Percentiles rank a stretch among this genome's conserved stretches.
These are phyloP conservation scores for Aspergillus ochraceus DNA, from an alignment of 2,329 filamentous ascomycete genomes.

Conservation along the genomic window DNA sequence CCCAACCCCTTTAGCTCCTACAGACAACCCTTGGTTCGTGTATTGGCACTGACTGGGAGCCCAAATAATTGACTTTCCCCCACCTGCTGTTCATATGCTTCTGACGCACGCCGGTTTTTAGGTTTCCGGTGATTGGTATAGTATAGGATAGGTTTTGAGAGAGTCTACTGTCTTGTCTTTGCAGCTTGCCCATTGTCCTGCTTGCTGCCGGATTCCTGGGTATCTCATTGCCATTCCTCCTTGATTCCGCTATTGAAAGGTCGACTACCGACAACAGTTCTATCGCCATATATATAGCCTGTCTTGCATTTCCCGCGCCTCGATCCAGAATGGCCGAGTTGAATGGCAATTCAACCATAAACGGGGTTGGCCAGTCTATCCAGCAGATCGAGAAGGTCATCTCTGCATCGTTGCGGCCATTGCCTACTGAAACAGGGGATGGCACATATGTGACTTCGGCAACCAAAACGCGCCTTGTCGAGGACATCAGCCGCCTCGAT, in stretches of 20 bases:
- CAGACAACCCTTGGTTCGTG: neutral
- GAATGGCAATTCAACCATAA: constrained; percentile 18
- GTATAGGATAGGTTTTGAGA: neutral
- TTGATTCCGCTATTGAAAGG: neutral
- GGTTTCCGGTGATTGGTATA: neutral
- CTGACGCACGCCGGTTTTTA: neutral
- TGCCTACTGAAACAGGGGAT: constrained; percentile 44
- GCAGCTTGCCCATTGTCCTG: neutral
- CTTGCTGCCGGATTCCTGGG: neutral
- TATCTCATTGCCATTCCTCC: neutral
- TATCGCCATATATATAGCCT: neutral
- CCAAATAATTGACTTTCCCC: neutral
- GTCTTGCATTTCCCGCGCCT: neutral
- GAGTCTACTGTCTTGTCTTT: neutral
- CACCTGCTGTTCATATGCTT: neutral
- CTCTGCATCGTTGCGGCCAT: constrained; percentile 41
- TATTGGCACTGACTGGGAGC: neutral
- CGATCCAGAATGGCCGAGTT: constrained; percentile 21
- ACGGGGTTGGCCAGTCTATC: constrained; percentile 38
- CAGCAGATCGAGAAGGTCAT: constrained; percentile 41
- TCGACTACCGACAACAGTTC: neutral
- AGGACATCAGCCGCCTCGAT: constrained; percentile 50
- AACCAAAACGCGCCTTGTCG: constrained; percentile 36
- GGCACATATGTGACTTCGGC: constrained; percentile 40
- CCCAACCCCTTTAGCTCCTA: neutral